phyloP scores from a whole-genome alignment of 2,329 filamentous ascomycete species.

The Sphaceloma murrayae region DNA sequence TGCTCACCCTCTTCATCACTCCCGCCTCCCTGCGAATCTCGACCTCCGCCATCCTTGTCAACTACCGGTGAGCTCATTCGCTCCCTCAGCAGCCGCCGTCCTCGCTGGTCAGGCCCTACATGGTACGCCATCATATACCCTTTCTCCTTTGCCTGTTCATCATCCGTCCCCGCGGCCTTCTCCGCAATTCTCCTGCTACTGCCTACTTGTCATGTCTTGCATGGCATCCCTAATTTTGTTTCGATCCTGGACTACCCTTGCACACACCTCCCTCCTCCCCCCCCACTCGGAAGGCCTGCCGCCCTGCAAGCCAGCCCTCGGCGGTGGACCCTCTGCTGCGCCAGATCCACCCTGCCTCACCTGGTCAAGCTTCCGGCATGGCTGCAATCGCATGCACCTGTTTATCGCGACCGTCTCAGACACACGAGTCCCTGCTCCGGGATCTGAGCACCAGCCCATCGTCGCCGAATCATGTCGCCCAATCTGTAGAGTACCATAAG shows the following conservation, averaged over 20 bases:
- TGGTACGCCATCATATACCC: slow-evolving; percentile 8
- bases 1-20: not conserved
- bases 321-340: not conserved
- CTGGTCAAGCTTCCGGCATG: slow-evolving; percentile 13
- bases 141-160: too few relatives aligned
- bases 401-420: not conserved
- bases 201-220: slow-evolving; percentile 11
- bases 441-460: slow-evolving; percentile 2
- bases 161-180: not conserved
- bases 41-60: not conserved
- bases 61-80: not conserved
- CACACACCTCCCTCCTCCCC: not conserved
- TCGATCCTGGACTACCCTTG: not conserved
- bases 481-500: slow-evolving; percentile 1
- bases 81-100: not conserved
- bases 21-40: not conserved
- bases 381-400: not conserved
- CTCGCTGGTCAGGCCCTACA: slow-evolving; percentile 5
- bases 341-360: not conserved
- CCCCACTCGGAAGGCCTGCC: slow-evolving; percentile 5
- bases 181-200: not conserved
- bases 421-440: not conserved
- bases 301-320: slow-evolving; percentile 5
- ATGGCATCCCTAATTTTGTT: not conserved
- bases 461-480: not conserved